These are phyloP conservation scores for Starmerella potacharoeniae DNA, from an alignment of 805 yeast genomes.

Conservation along the genomic window DNA sequence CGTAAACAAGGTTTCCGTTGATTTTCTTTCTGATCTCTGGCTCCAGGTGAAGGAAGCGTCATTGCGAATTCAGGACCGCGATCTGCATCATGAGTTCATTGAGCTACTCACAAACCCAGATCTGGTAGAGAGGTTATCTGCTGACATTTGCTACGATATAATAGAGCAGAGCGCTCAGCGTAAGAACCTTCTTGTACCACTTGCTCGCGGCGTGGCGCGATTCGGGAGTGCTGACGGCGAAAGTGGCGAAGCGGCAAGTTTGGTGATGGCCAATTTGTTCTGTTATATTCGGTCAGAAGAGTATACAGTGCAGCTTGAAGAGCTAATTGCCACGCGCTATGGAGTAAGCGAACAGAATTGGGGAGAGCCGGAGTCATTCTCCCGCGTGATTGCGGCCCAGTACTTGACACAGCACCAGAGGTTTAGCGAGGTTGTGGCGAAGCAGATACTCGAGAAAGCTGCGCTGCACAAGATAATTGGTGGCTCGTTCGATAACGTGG, in stretches of 20 bases:
- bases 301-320: slow-evolving; percentile 50
- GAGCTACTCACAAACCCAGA: slow-evolving; percentile 34
- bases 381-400: slow-evolving; percentile 20
- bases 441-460: slow-evolving; percentile 37
- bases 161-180: slow-evolving; percentile 38
- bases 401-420: slow-evolving; percentile 24
- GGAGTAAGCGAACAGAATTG: slow-evolving; percentile 27
- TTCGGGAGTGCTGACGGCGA: neutral
- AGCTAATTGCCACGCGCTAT: slow-evolving; percentile 36
- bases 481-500: slow-evolving; percentile 33
- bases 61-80: slow-evolving; percentile 52
- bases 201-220: slow-evolving; percentile 38
- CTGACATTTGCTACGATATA: slow-evolving; percentile 22
- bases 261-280: slow-evolving; percentile 37
- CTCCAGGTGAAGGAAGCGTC: slow-evolving; percentile 44
- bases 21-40: slow-evolving; percentile 39
- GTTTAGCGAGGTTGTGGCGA: slow-evolving; percentile 14
- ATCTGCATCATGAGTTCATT: slow-evolving; percentile 48
- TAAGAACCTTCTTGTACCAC: slow-evolving; percentile 53
- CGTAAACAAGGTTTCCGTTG: slow-evolving; percentile 27
- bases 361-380: slow-evolving; percentile 35
- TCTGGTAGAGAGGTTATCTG: slow-evolving; percentile 25
- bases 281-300: slow-evolving; percentile 43
- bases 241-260: slow-evolving; percentile 27
- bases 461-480: slow-evolving; percentile 5